phyloP scores from a whole-genome alignment of 805 yeast genomes.

The Komagataella phaffii region DNA sequence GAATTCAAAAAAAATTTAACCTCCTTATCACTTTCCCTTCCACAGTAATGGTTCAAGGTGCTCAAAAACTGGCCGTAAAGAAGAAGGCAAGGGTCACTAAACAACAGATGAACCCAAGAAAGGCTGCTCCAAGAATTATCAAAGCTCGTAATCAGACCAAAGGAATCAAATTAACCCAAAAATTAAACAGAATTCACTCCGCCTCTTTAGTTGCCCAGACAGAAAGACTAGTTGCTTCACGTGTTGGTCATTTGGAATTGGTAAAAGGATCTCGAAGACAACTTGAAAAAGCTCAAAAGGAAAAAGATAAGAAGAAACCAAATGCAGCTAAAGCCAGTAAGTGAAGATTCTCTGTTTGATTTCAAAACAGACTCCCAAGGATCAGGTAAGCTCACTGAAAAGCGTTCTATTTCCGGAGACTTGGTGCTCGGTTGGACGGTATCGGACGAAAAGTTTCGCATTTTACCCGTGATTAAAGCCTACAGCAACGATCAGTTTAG shows the following conservation, averaged over 20 bases:
- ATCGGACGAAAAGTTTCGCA: not conserved
- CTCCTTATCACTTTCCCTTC: not conserved
- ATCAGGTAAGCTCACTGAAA: not conserved
- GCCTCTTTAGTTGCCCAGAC: slow-evolving; percentile 47
- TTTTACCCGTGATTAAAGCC: not conserved
- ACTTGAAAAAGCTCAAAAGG: slow-evolving; percentile 48
- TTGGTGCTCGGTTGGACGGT: not conserved
- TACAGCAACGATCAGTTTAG: not conserved
- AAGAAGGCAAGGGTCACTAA: slow-evolving; percentile 45
- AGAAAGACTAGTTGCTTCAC: slow-evolving; percentile 73
- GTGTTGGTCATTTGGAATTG: slow-evolving; percentile 90
- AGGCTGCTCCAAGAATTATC: slow-evolving; percentile 62
- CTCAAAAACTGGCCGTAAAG: slow-evolving; percentile 41
- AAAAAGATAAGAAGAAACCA: slow-evolving; percentile 14
- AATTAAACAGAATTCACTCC: slow-evolving; percentile 42
- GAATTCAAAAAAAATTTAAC: not conserved
- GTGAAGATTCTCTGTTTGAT: not conserved
- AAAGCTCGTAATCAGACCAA: slow-evolving; percentile 46
- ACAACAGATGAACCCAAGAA: slow-evolving; percentile 48
- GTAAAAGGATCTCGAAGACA: slow-evolving; percentile 84
- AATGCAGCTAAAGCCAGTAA: not conserved
- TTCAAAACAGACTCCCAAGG: not conserved
- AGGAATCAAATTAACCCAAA: slow-evolving; percentile 26
- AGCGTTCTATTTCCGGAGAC: not conserved
- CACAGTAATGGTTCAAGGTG: slow-evolving; percentile 56